Conservation (phyloP, 495 filamentous ascomycete species). For the Aspergillus haitiensis region DNA sequence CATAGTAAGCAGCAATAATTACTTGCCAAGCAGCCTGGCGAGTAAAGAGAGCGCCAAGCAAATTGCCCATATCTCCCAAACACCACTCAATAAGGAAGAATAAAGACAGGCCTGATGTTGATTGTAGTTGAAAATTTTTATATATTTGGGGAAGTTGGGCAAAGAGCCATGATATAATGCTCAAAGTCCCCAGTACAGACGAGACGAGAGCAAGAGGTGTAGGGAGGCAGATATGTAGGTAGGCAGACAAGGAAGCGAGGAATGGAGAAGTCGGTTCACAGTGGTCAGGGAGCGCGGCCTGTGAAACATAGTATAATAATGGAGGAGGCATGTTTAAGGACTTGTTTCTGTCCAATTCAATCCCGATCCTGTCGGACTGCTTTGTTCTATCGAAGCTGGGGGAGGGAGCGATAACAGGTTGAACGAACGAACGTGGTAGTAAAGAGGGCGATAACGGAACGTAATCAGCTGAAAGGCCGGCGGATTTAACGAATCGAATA, state of each 20-base stretch:
- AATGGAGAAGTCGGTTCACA: constrained; percentile 63
- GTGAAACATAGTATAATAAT: constrained; percentile 30
- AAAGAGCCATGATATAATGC: constrained; percentile 74
- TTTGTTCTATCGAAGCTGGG: background rate
- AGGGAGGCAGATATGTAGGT: constrained; percentile 66
- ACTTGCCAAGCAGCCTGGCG: constrained; percentile 71
- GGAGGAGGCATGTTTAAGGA: constrained; percentile 31
- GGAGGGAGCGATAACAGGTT: background rate
- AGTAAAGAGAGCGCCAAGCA: constrained; percentile 65
- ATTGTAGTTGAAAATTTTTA: constrained; percentile 66
- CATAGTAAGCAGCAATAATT: constrained; percentile 66
- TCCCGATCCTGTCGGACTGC: background rate
- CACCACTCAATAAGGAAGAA: constrained; percentile 72
- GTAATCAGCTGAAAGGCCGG: background rate
- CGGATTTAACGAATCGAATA: background rate
- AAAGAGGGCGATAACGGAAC: constrained; percentile 8
- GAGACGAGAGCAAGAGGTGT: constrained; percentile 66
- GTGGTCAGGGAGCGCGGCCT: constrained; percentile 53
- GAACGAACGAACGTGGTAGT: background rate
- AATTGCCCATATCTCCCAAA: constrained; percentile 66
- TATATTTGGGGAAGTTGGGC: constrained; percentile 74
- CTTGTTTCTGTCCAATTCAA: background rate
- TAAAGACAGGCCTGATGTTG: constrained; percentile 66
- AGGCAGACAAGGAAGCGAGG: constrained; percentile 57
- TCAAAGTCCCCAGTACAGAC: constrained; percentile 60